Base-by-base conservation (phyloP, 306 rosid species). In the Alnus glutinosa region DNA sequence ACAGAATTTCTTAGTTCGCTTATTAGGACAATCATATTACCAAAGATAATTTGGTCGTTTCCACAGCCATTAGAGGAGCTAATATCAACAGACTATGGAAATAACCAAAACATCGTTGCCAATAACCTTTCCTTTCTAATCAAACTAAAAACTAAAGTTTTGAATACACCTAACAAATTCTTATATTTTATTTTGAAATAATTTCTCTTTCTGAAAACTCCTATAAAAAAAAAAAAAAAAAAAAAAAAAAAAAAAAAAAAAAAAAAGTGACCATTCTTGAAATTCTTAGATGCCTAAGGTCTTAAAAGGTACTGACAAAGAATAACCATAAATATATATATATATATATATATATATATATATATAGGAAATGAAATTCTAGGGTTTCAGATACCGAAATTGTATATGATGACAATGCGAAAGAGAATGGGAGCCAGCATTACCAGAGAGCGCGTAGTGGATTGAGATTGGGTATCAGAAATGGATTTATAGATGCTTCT, bases 401-500 rank as follows among this genome's bases (percentile, higher is more conserved):
- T 36, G n/a, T 9, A 46, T 7, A 39, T 15, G 4, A 8, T 14
- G 7, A 8, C 42, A 62, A 9, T 46, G 23, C 19, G 19, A 36
- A 75, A 36, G 69, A 57, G 1, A 54, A 67, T 34, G 34, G 36
- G 54, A 42, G 42, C 2, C 23, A 39, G 18, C 39, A 66, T 75
- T 71, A 95, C 99, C 91, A 62, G 87, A 78, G 82, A 78, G 13
- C 47, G 83, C 13, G 77, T 13, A 34, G 39, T 12, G 12, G 70
- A 18, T 34, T 80, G 87, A 76, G 89, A 78, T 51, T 89, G 83
- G 55, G 58, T 12, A 71, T 83, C 77, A 6, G 94, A 80, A 36
- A 96, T 75, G n/a, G 98, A 93, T 59, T 61, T 48, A 64, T 90
- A 87, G 72, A 93, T 83, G 85, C 84, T 79, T 82, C 83, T 86